phyloP scores from a whole-genome alignment of 331 rosid genomes.

The Rosa hybrid region DNA sequence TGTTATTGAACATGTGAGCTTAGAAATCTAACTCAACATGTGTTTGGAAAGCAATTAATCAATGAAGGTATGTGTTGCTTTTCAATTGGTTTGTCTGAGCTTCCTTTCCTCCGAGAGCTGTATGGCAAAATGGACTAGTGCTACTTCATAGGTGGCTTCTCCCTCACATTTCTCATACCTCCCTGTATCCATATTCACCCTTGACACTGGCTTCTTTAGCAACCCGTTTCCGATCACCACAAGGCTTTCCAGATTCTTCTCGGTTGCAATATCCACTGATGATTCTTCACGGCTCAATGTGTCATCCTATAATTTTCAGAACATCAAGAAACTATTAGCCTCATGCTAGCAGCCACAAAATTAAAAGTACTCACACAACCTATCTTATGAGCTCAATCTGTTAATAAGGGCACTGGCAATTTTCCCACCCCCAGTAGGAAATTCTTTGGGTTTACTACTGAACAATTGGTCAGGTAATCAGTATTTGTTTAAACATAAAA shows the following conservation, averaged over 20 bases:
- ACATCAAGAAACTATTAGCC: not conserved
- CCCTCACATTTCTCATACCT: constrained; percentile 12
- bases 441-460: not conserved
- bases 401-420: not conserved
- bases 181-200: constrained; percentile 39
- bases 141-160: constrained; percentile 36
- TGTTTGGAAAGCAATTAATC: not conserved
- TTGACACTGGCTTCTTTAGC: constrained; percentile 39
- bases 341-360: not conserved
- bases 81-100: not conserved
- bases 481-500: not conserved
- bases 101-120: constrained; percentile 30
- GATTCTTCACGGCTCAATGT: not conserved
- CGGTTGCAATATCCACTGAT: constrained; percentile 30
- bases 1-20: not conserved
- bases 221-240: constrained; percentile 33
- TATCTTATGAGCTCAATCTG: not conserved
- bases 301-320: constrained; percentile 25
- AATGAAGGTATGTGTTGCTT: not conserved
- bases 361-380: not conserved
- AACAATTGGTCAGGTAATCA: not conserved
- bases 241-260: constrained; percentile 32
- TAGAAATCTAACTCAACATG: not conserved
- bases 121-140: constrained; percentile 30
- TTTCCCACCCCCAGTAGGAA: not conserved